A percentile compares a stretch with the other conserved stretches of the same genome.
These are phyloP conservation scores for Lichenothelia convexa DNA, from an alignment of 495 filamentous ascomycete genomes.

Conservation along the genomic window DNA sequence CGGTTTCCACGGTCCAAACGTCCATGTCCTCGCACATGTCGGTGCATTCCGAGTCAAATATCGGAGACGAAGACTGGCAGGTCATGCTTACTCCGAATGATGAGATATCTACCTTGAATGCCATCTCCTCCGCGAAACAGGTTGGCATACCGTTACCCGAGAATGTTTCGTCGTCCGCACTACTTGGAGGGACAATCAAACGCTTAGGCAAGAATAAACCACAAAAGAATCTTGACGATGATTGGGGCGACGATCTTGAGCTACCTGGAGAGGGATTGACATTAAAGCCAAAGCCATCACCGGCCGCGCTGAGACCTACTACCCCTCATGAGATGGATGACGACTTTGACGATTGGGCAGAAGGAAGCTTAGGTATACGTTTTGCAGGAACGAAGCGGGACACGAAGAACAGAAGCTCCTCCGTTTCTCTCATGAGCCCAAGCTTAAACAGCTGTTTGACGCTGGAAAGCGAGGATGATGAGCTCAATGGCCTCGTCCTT, in stretches of 20 bases:
- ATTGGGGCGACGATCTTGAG: conserved; percentile 85
- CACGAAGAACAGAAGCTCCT: conserved; percentile 60
- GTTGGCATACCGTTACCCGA: conserved; percentile 84
- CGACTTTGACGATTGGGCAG: conserved; percentile 83
- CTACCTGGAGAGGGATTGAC: conserved; percentile 32
- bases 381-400: conserved; percentile 71
- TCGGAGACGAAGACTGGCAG: conserved; percentile 68
- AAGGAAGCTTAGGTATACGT: conserved; percentile 76
- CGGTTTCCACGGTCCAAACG: conserved; percentile 44
- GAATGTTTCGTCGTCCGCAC: conserved; percentile 81
- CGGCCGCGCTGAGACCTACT: conserved; percentile 35
- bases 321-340: conserved; percentile 34
- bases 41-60: conserved; percentile 52
- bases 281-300: conserved; percentile 27
- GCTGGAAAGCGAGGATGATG: conserved; percentile 86
- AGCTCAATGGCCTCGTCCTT: conserved; percentile 66
- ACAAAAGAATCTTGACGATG: conserved; percentile 58
- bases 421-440: conserved; percentile 73
- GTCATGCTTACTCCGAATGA: conserved; percentile 62
- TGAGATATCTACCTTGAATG: conserved; percentile 59
- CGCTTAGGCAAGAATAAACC: conserved; percentile 61
- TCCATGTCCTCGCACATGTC: conserved; percentile 63
- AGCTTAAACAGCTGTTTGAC: conserved; percentile 81
- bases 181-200: conserved; percentile 89
- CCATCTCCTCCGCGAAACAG: conserved; percentile 67